A percentile compares a stretch with the other conserved stretches of the same genome.
These are phyloP conservation scores for Flueggea neowawraea DNA, from an alignment of 441 rosid genomes.

Conservation along the genomic window DNA sequence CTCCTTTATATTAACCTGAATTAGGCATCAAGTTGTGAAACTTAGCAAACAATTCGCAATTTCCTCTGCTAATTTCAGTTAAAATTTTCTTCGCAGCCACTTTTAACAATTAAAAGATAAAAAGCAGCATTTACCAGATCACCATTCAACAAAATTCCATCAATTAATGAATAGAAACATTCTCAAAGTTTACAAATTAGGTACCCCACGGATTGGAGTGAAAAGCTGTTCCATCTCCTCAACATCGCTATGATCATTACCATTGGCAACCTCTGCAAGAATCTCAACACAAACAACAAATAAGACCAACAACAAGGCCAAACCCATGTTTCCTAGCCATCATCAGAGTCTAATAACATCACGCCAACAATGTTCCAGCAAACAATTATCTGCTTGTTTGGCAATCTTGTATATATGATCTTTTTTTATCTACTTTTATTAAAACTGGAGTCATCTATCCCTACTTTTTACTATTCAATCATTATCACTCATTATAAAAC, in stretches of 20 bases:
- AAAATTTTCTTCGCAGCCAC: too few relatives aligned
- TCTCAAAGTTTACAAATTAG: not conserved
- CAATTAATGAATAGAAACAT: not conserved
- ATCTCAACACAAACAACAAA: slow-evolving; percentile 1
- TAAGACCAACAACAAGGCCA: not conserved
- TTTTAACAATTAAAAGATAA: too few relatives aligned
- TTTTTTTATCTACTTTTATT: too few relatives aligned
- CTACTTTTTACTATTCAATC: not conserved
- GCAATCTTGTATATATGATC: too few relatives aligned
- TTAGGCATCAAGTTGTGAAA: not conserved
- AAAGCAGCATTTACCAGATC: too few relatives aligned
- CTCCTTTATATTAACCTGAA: slow-evolving; percentile 60
- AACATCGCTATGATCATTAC: slow-evolving; percentile 17
- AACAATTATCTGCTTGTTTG: too few relatives aligned
- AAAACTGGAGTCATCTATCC: too few relatives aligned
- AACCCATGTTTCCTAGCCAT: not conserved
- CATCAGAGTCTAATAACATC: too few relatives aligned
- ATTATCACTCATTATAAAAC: not conserved
- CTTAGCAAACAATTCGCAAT: not conserved
- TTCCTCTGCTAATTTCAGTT: not conserved
- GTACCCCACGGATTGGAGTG: slow-evolving; percentile 52
- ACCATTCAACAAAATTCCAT: too few relatives aligned
- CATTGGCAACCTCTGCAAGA: slow-evolving; percentile 23
- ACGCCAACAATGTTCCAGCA: too few relatives aligned
- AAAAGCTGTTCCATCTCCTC: slow-evolving; percentile 45